Base-by-base conservation (phyloP, 1,284 basidiomycete species). In the Naganishia cerealis region DNA sequence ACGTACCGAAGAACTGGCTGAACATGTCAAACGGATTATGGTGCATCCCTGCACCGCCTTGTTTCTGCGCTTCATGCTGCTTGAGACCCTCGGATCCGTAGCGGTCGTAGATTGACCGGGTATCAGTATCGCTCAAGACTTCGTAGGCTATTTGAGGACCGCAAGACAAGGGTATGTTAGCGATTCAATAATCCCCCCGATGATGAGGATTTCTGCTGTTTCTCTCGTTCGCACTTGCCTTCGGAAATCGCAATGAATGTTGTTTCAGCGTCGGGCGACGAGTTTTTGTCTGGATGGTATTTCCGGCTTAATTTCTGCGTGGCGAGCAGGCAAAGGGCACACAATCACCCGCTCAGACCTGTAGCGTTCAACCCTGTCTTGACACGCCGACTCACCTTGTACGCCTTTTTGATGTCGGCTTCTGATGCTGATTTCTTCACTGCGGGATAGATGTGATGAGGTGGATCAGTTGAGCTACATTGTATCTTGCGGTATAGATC, bases 261-360 rank as follows among this genome's bases (percentile, higher is more conserved):
- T 72, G 87, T 87, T 77, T 92, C 89, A 26, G 92, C 89, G 15
- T 84, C 87, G 69, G 87, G 85, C 15, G 91, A 90, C 73, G 89
- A 89, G 80, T 94, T 96, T 83, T 94, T 94, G 82, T 97, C 94
- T 0, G 94, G 94, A 77, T 96, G 94, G 72, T 87, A 91, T 81
- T 88, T 91, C 75, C 88, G 89, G 80, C 91, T 94, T 57, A 95
- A 83, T 77, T 87, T 88, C 81, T 94, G 70, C 10, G 12, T 29
- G 18, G 12, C 26, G 48, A 18, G 18, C 16, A 18, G 29, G 1
- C 62, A 57, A 40, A 38, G 10, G 10, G 26, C 29, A 36, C 24
- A 54, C 58, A 48, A 67, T 68, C 29, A 18, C 8, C 13, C 40
- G 40, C 40, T 42, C 3, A 18, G 10, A 4, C 40, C 16, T 42